Conservation (phyloP, 2,329 filamentous ascomycete species). For the Parafenestella ontariensis region DNA sequence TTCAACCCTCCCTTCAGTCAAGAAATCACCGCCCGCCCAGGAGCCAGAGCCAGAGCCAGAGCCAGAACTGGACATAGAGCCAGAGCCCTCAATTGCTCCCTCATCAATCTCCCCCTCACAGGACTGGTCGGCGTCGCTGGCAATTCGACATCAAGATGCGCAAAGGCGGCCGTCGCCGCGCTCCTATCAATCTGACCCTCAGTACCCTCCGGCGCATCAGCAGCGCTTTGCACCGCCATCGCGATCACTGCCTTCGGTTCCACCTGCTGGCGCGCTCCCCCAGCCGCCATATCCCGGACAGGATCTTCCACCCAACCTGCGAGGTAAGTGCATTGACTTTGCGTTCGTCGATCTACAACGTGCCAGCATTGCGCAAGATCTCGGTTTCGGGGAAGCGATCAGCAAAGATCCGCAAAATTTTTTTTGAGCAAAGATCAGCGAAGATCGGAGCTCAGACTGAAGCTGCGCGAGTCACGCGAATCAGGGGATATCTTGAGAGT, state of each 20-base stretch:
- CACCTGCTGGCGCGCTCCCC: constrained; percentile 27
- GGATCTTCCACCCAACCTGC: constrained; percentile 5
- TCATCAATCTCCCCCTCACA: constrained; percentile 14
- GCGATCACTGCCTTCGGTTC: constrained; percentile 19
- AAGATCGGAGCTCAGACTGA: constrained; percentile 1
- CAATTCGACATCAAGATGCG: constrained; percentile 5
- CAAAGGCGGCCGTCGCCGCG: constrained; percentile 6
- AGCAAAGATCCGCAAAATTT: constrained; percentile 3
- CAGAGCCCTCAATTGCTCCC: constrained; percentile 22
- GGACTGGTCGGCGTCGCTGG: constrained; percentile 1
- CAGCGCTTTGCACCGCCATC: constrained; percentile 19
- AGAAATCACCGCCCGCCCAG: constrained; percentile 5
- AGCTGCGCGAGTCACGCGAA: not conserved
- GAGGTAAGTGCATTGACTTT: constrained; percentile 26
- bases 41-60: not conserved
- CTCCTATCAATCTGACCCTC: constrained; percentile 6
- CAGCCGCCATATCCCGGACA: constrained; percentile 19
- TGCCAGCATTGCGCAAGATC: not conserved
- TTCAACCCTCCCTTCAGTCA: constrained; percentile 17
- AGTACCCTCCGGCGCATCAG: constrained; percentile 9
- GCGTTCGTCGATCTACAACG: constrained; percentile 12
- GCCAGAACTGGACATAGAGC: not conserved
- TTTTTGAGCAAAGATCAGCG: constrained; percentile 14
- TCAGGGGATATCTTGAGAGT: not conserved
- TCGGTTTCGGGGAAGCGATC: constrained; percentile 5